Conservation (phyloP, 768 basidiomycete species). For the Suillus bovinus region DNA sequence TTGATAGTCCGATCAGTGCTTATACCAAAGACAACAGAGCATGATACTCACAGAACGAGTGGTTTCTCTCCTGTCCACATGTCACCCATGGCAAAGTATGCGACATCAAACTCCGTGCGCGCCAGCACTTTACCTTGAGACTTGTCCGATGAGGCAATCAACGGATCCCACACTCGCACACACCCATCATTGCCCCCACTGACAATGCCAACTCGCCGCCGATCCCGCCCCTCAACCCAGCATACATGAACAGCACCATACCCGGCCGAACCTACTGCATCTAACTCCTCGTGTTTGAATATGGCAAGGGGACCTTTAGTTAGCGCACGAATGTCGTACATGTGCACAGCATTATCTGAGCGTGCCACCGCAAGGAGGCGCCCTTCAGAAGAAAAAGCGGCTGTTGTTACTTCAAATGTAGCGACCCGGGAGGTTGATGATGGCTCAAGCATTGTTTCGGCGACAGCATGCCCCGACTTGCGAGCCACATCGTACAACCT, state of each 20-base stretch:
- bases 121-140: slow-evolving; percentile 52
- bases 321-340: slow-evolving; percentile 65
- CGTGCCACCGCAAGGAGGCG: slow-evolving; percentile 60
- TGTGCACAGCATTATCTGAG: slow-evolving; percentile 55
- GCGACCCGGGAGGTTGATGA: slow-evolving; percentile 15
- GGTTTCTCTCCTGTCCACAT: slow-evolving; percentile 49
- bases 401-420: slow-evolving; percentile 47
- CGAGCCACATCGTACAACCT: slow-evolving; percentile 55
- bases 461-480: slow-evolving; percentile 26
- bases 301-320: slow-evolving; percentile 44
- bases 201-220: slow-evolving; percentile 46
- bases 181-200: slow-evolving; percentile 73
- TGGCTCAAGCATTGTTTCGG: slow-evolving; percentile 34
- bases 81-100: slow-evolving; percentile 60
- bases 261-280: slow-evolving; percentile 25
- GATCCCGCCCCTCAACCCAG: slow-evolving; percentile 49
- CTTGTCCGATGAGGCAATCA: slow-evolving; percentile 36
- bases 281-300: slow-evolving; percentile 48
- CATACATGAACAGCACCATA: slow-evolving; percentile 54
- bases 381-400: slow-evolving; percentile 60
- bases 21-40: background rate
- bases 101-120: slow-evolving; percentile 56
- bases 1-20: slow-evolving; percentile 19
- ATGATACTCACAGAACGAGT: slow-evolving; percentile 56
- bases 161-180: slow-evolving; percentile 66